Evolutionary conservation across 1,284 basidiomycete species (phyloP).

Genomic region (Stygiomarasmius scandens): DNA sequence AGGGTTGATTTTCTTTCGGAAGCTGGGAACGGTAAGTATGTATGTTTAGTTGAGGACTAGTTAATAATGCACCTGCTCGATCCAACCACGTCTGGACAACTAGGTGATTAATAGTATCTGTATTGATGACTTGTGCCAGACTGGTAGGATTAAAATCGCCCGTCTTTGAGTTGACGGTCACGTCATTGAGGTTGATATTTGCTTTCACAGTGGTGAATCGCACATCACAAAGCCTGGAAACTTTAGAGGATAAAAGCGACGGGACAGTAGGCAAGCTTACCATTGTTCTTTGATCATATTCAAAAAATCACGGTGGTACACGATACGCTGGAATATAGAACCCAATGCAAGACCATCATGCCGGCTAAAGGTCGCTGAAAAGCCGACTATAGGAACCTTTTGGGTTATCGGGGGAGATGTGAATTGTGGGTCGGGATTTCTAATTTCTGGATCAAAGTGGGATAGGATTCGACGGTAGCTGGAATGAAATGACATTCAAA

Average conservation of each 20-base stretch:
- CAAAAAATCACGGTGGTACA: conserved; percentile 92
- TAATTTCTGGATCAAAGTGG: conserved; percentile 69
- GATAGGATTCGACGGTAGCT: conserved; percentile 82
- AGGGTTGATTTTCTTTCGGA: conserved; percentile 81
- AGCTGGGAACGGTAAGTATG: conserved; percentile 26
- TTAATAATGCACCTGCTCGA: conserved; percentile 60
- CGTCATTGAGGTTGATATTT: conserved; percentile 67
- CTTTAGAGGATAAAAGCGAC: conserved; percentile 7
- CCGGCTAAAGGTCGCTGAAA: conserved; percentile 93
- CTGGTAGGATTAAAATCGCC: conserved; percentile 83
- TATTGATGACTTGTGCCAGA: conserved; percentile 82
- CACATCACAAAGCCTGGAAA: conserved; percentile 78
- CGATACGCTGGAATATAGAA: conserved; percentile 88
- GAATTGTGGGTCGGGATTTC: conserved; percentile 49
- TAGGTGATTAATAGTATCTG: conserved; percentile 71
- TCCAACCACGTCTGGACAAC: conserved; percentile 84
- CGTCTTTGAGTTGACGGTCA: conserved; percentile 63
- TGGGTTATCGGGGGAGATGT: conserved; percentile 39
- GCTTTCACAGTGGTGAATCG: conserved; percentile 83
- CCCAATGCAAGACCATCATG: conserved; percentile 91
- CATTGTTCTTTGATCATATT: conserved; percentile 95
- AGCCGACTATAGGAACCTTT: conserved; percentile 86
- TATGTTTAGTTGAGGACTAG: too few relatives aligned
- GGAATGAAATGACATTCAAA: neutral
- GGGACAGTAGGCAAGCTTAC: conserved; percentile 40